These are phyloP conservation scores for Eucalyptus cloeziana DNA, from an alignment of 345 rosid genomes.

Conservation along the genomic window DNA sequence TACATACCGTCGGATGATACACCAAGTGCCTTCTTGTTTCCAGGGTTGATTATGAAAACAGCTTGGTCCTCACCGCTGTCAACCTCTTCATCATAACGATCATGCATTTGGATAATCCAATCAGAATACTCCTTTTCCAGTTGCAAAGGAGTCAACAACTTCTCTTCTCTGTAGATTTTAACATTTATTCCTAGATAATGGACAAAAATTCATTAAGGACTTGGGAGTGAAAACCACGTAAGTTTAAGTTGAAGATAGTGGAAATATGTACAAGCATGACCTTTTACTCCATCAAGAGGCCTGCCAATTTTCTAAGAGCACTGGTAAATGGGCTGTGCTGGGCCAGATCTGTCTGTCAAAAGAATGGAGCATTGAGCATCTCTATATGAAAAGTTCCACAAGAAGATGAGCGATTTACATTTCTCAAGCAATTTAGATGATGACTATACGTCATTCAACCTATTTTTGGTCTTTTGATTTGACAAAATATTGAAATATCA, in stretches of 20 bases:
- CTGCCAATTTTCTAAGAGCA: slow-evolving; percentile 43
- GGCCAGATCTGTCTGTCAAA: slow-evolving; percentile 56
- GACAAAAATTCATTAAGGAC: too few relatives aligned
- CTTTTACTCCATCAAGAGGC: slow-evolving; percentile 28
- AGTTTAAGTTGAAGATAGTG: not conserved
- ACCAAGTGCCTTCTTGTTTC: slow-evolving; percentile 37
- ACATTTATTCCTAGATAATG: too few relatives aligned
- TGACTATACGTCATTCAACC: not conserved
- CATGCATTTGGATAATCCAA: slow-evolving; percentile 37
- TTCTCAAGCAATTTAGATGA: not conserved
- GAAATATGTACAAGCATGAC: not conserved
- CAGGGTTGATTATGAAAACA: slow-evolving; percentile 15
- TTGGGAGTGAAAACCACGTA: not conserved
- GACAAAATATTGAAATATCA: not conserved
- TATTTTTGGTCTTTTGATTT: not conserved
- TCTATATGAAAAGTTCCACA: not conserved
- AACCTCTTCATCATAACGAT: slow-evolving; percentile 28
- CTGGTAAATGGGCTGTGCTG: slow-evolving; percentile 34
- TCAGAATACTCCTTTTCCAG: too few relatives aligned
- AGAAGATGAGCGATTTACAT: not conserved
- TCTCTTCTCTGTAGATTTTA: too few relatives aligned
- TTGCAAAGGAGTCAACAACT: too few relatives aligned
- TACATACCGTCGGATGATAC: slow-evolving; percentile 46
- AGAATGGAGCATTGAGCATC: not conserved
- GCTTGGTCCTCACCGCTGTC: slow-evolving; percentile 44